Base-by-base conservation (phyloP, 805 yeast genomes). In the Myxozyma nipponensis region DNA sequence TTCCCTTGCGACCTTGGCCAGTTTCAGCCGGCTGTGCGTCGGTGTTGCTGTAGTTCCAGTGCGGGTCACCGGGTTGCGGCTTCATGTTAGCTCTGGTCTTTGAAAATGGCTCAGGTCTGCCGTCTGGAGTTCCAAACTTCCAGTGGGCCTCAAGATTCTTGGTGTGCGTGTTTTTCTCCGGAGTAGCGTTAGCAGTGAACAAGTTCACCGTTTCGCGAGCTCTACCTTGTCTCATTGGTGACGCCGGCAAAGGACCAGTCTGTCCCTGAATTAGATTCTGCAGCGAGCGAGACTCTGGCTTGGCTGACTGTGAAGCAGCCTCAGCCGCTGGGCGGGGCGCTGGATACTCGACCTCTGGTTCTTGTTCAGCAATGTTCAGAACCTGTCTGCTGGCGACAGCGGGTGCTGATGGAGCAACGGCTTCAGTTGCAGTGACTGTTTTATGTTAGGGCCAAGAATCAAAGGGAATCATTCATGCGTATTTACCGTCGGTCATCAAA, bases 61-160 rank as follows among this genome's bases (percentile, higher is more conserved):
- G n/a, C 5, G 42, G 46, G 32, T 45, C 54, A 17, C 43, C 58
- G 10, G 58, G 58, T 43, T 54, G 57, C 26, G 58, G 58, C 37
- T 48, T 46, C 58, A 54, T 54, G 37, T 52, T 48, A 1, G 58
- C 47, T 21, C 58, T 42, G 2, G 57, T 52, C 54, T 52, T 49
- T 21, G 54, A 45, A 32, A 46, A 47, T 9, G 52, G 56, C 21
- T 35, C 28, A 21, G 46, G 49, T 36, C 22, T 24, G 13, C 36
- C 18, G 7, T 54, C 54, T 1, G 58, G 58, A 13, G 58, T 52
- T 22, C 58, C 58, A 22, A 54, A 54, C 43, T 52, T 36, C 43
- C 48, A 54, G 28, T 54, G 58, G 10, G 49, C 46, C 28, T 40
- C 55, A 30, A 47, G 47, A 39, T 46, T 54, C 26, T 43, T 46